Evolutionary conservation across 352 stramenopile species (phyloP).

Genomic region (Pythium plurisporium): DNA sequence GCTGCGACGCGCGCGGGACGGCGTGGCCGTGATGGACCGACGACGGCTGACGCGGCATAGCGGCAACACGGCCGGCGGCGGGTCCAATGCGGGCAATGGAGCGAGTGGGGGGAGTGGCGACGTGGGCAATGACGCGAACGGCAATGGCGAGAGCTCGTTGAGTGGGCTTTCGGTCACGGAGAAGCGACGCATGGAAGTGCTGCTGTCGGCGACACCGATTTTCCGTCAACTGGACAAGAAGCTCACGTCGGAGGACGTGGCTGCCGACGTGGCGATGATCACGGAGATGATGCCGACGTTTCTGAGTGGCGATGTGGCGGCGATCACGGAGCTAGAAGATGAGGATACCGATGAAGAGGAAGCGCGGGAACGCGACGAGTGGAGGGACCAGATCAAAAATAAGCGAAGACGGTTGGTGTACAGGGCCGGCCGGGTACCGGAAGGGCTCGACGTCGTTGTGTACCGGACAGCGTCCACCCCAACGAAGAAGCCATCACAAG

Average conservation of each 20-base stretch:
- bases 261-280: conserved; percentile 41
- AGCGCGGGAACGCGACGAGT: not conserved
- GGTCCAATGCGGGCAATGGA: conserved; percentile 8
- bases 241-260: conserved; percentile 28
- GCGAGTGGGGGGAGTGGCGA: conserved; percentile 15
- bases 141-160: conserved; percentile 10
- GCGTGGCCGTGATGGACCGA: conserved; percentile 62
- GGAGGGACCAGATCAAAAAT: not conserved
- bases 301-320: not conserved
- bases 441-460: conserved; percentile 54
- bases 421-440: conserved; percentile 48
- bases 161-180: conserved; percentile 35
- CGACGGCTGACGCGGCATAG: conserved; percentile 27
- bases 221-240: conserved; percentile 42
- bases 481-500: not conserved
- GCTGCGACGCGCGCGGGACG: conserved; percentile 51
- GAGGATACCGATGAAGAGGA: conserved; percentile 23
- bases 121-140: not conserved
- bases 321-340: not conserved
- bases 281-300: conserved; percentile 16
- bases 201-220: conserved; percentile 45
- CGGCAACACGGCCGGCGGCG: conserved; percentile 23
- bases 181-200: conserved; percentile 48
- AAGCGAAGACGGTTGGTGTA: conserved; percentile 31
- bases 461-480: conserved; percentile 4